Base-by-base conservation (phyloP, 2,329 filamentous ascomycete species). In the Corniculantispora saksenae region DNA sequence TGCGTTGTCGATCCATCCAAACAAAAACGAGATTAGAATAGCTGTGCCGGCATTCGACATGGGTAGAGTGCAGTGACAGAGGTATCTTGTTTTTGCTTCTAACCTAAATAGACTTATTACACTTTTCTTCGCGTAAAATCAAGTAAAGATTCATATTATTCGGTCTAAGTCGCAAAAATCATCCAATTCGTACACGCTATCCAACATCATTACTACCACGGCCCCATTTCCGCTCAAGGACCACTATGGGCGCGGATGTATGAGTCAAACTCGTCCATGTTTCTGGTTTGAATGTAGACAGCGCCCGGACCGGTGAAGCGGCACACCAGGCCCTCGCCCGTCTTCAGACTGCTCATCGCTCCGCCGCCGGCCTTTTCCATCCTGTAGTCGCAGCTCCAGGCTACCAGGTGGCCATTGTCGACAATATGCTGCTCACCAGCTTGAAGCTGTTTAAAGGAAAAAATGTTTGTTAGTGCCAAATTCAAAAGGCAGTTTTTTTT, bases 351-450 rank as follows among this genome's bases (percentile, higher is more conserved):
- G 47, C 50, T 65, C 66, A 69, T 67, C 12, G 63, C 21, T 19
- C 68, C 68, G 21, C 68, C 68, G 15, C 68, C 68, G n/a, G 69
- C 69, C 58, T 67, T 69, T 54, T 70, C 69, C 25, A 70, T 69
- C 45, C 55, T 69, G 60, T 70, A 70, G 38, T 70, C 66, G 62
- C 67, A 70, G 65, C 58, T 69, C 69, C 69, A 70, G n/a, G 69
- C 69, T 9, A 70, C 69, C 12, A 70, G 66, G 21, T 70, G 69
- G 27, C 68, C 68, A 27, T 69, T 69, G 29, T 69, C 68, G 3
- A 70, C 69, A 50, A 69, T 69, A 43, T 70, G 69, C 55, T 70
- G 66, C 63, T 70, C 66, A 12, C 66, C 68, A n/a, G 67, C 61
- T 62, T 66, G 65, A n/a, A 70, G 64, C 69, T 70, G 29, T n/a